phyloP scores from a whole-genome alignment of 129 eudicot species.

The Rutidosis leptorrhynchoides region DNA sequence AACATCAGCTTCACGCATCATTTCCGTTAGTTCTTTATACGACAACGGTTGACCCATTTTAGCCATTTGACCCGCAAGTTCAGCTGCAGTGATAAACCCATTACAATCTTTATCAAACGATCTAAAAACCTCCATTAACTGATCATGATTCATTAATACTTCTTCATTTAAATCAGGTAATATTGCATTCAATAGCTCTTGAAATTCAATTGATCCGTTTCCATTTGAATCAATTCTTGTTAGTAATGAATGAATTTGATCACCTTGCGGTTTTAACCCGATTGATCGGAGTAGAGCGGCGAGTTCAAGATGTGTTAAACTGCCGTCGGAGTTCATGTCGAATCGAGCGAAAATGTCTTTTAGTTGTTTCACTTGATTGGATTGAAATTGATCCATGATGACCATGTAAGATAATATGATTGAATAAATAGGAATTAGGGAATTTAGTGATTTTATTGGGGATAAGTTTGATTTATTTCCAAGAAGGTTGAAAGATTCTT shows the following conservation, averaged over 20 bases:
- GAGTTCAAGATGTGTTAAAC: conserved; percentile 63
- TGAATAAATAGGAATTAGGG: not conserved
- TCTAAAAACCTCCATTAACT: conserved; percentile 58
- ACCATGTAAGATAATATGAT: not conserved
- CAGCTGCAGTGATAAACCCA: conserved; percentile 70
- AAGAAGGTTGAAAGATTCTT: conserved; percentile 35
- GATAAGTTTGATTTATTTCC: conserved; percentile 7
- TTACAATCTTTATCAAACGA: conserved; percentile 65
- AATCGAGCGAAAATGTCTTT: conserved; percentile 47
- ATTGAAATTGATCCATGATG: conserved; percentile 26
- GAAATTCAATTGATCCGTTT: conserved; percentile 69
- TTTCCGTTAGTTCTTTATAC: conserved; percentile 55
- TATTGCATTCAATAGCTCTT: conserved; percentile 48
- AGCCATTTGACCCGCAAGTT: conserved; percentile 73
- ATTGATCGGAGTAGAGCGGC: conserved; percentile 56
- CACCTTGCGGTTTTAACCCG: conserved; percentile 63
- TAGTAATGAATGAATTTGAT: conserved; percentile 48
- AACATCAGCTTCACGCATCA: conserved; percentile 72
- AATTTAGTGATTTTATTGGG: not conserved
- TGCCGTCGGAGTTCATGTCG: conserved; percentile 62
- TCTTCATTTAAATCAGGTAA: conserved; percentile 50
- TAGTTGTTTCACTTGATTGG: conserved; percentile 42
- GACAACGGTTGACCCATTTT: conserved; percentile 77
- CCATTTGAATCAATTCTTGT: conserved; percentile 60
- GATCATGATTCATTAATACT: conserved; percentile 55